phyloP scores from a whole-genome alignment of 2,329 filamentous ascomycete genomes.

The Atkinsonella texensis region DNA sequence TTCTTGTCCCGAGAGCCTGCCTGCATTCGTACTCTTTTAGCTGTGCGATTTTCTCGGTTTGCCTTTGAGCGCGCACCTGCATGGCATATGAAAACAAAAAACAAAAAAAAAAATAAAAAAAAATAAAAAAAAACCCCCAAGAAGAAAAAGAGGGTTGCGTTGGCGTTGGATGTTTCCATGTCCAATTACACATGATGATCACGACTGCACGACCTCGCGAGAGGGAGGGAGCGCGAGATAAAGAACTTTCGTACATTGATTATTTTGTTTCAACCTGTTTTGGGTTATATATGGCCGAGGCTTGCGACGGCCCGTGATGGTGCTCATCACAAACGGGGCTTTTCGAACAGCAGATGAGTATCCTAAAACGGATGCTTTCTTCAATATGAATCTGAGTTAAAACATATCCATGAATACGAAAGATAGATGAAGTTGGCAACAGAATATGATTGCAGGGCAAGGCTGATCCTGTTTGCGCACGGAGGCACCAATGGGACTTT shows the following conservation, averaged over 20 bases:
- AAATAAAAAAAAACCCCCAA: constrained; percentile 13
- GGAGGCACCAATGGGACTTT: constrained; percentile 1
- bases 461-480: not conserved
- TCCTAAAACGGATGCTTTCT: not conserved
- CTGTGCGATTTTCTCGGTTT: constrained; percentile 12
- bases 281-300: constrained; percentile 15
- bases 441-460: constrained; percentile 7
- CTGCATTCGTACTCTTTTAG: not conserved
- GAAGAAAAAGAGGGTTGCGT: constrained; percentile 12
- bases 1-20: not conserved
- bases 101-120: constrained; percentile 14
- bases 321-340: not conserved
- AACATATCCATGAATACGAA: constrained; percentile 2
- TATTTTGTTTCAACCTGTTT: constrained; percentile 4
- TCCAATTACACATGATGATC: constrained; percentile 18
- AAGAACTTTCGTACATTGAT: constrained; percentile 7
- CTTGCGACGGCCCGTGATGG: not conserved
- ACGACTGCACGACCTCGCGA: constrained; percentile 14
- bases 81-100: constrained; percentile 18
- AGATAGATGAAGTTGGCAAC: constrained; percentile 8
- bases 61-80: constrained; percentile 25
- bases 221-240: constrained; percentile 2
- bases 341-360: not conserved
- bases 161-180: constrained; percentile 22
- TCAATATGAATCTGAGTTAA: not conserved